phyloP scores from a whole-genome alignment of 2,329 filamentous ascomycete species.

The Cordyceps cateniannulata region DNA sequence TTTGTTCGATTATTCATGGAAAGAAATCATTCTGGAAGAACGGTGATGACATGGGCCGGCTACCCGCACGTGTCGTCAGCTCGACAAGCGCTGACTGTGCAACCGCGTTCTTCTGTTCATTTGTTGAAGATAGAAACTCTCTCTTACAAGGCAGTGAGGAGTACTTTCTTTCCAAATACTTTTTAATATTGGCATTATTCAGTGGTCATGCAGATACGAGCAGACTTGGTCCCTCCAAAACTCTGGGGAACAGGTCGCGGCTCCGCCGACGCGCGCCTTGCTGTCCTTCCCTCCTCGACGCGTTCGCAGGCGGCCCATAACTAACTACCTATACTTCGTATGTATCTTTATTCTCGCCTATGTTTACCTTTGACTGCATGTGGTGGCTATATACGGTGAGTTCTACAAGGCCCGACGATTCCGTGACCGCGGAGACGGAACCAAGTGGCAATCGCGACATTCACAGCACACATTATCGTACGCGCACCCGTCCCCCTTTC shows the following conservation, averaged over 20 bases:
- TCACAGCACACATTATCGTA: neutral
- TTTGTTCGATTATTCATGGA: neutral
- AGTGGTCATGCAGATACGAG: neutral
- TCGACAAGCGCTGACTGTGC: neutral
- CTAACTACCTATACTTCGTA: too few species aligned
- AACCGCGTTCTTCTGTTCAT: neutral
- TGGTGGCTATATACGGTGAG: neutral
- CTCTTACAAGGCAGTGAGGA: neutral
- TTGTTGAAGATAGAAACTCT: neutral
- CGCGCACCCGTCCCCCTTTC: neutral
- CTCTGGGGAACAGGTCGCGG: neutral
- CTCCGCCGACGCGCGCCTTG: neutral
- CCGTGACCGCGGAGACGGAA: neutral
- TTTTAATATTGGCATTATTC: neutral
- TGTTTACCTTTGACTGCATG: neutral
- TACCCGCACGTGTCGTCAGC: neutral
- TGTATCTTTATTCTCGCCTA: neutral
- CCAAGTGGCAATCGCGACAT: neutral
- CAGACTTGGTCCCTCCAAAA: neutral
- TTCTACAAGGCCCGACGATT: neutral
- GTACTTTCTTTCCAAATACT: neutral
- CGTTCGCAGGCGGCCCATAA: neutral
- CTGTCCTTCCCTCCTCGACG: neutral
- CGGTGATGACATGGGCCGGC: neutral
- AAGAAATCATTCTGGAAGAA: neutral